A percentile compares a stretch with the other conserved stretches of the same genome.
Evolutionary conservation across 768 basidiomycete species (phyloP).

Genomic region (Russula emetica): DNA sequence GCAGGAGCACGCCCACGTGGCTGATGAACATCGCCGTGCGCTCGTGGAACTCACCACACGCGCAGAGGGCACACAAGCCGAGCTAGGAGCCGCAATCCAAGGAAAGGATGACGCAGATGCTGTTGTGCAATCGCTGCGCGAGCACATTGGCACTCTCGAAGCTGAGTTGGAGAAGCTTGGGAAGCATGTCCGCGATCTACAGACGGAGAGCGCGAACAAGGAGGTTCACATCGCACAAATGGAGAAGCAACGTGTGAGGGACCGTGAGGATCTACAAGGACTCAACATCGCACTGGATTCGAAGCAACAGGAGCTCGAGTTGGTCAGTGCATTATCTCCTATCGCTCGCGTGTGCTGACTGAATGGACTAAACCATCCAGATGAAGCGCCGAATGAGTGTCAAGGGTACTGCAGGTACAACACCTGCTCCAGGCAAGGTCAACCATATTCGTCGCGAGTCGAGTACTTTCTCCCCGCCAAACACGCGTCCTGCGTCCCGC

Average conservation of each 20-base stretch:
- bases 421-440: conserved; percentile 20
- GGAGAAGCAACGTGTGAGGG: conserved; percentile 57
- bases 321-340: conserved; percentile 48
- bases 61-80: conserved; percentile 44
- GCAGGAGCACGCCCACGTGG: conserved; percentile 49
- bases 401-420: conserved; percentile 23
- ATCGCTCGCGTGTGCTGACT: neutral
- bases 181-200: conserved; percentile 61
- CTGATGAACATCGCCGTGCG: conserved; percentile 46
- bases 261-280: conserved; percentile 76
- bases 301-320: conserved; percentile 90
- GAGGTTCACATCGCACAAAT: conserved; percentile 76
- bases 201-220: conserved; percentile 79
- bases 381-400: conserved; percentile 26
- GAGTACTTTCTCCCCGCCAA: conserved; percentile 17
- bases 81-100: conserved; percentile 47
- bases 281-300: conserved; percentile 89
- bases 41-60: conserved; percentile 46
- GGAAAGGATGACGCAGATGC: conserved; percentile 56
- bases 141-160: conserved; percentile 47
- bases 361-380: neutral
- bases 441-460: conserved; percentile 26
- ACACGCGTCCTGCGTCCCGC: conserved; percentile 24
- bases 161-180: conserved; percentile 59
- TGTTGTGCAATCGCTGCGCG: conserved; percentile 45